Evolutionary conservation across 352 stramenopile species (phyloP).

Genomic region (Blastocystis hominis): DNA sequence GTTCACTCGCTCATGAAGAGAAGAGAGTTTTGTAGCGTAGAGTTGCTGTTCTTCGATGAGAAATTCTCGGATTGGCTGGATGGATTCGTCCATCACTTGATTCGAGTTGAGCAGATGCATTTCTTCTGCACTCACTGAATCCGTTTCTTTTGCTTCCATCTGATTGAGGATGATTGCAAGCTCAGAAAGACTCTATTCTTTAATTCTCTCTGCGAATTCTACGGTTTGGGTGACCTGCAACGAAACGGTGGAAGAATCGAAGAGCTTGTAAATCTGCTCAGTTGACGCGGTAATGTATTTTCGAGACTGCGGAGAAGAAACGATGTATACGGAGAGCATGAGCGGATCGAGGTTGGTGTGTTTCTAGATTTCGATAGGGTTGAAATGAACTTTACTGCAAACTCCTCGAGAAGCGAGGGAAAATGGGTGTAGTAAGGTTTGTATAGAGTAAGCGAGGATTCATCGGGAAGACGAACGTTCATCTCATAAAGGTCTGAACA

Average conservation of each 20-base stretch:
- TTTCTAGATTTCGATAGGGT: background rate
- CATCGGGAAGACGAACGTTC: background rate
- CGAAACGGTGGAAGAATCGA: slow-evolving; percentile 11
- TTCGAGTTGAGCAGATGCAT: background rate
- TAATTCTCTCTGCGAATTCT: background rate
- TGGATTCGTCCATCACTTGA: background rate
- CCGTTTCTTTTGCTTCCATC: background rate
- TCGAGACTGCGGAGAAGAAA: background rate
- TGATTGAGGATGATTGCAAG: background rate
- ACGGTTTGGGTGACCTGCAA: background rate
- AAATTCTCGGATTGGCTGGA: background rate
- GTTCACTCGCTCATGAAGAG: background rate
- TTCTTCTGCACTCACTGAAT: background rate
- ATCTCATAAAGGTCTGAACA: slow-evolving; percentile 51
- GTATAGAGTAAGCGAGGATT: slow-evolving; percentile 3
- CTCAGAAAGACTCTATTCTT: slow-evolving; percentile 1
- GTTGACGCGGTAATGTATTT: background rate
- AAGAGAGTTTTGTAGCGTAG: background rate
- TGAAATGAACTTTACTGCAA: background rate
- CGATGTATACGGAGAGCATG: background rate
- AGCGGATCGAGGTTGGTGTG: background rate
- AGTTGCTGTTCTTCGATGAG: background rate
- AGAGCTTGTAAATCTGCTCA: slow-evolving; percentile 35
- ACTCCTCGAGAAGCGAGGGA: background rate
- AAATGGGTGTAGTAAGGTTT: slow-evolving; percentile 36